Base-by-base conservation (phyloP, 2,329 filamentous ascomycete genomes). In the Cladosporium sp. region DNA sequence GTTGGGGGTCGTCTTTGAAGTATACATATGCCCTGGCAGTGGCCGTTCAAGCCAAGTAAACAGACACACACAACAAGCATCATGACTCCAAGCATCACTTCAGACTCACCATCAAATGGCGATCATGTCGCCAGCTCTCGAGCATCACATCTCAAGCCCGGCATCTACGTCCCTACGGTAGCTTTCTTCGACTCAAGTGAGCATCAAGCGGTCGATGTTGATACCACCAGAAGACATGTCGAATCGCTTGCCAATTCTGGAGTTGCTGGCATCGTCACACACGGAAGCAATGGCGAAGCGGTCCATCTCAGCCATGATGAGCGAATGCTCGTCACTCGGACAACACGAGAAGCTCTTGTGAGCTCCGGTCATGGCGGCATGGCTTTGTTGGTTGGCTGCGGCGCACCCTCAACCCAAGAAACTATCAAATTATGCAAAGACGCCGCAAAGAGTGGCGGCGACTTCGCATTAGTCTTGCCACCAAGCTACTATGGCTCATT, bases 281-380 rank as follows among this genome's bases (percentile, higher is more conserved):
- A 90, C 66, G 87, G 87, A 40, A 88, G 84, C 63, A 92, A 92
- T 63, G 87, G 87, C 60, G 88, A 93, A 72, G 86, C 88, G 7
- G 86, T 90, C 11, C 86, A 90, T 62, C 77, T 92, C 29, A 82
- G 83, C 38, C 83, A 84, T 59, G 72, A 78, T 19, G 87, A 92
- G 70, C 80, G 86, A 52, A 77, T 78, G 41, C 71, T 80, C 45
- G 80, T 92, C 59, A 90, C 85, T 6, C 72, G 72, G 43, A 81
- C 83, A 29, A 90, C 86, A 1, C 82, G 87, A 35, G 76, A 78
- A 54, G 85, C 85, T 12, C 75, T 91, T 38, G 79, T 88, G 63
- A 74, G 76, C 9, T 78, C 81, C 27, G 85, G 85, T 2, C 88
- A 79, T 67, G 63, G 73, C 1, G 70, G 78, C 56, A 74, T 89